Conservation (phyloP, 192 early-diverging fungal genomes). For the Chytriomyces sp. region DNA sequence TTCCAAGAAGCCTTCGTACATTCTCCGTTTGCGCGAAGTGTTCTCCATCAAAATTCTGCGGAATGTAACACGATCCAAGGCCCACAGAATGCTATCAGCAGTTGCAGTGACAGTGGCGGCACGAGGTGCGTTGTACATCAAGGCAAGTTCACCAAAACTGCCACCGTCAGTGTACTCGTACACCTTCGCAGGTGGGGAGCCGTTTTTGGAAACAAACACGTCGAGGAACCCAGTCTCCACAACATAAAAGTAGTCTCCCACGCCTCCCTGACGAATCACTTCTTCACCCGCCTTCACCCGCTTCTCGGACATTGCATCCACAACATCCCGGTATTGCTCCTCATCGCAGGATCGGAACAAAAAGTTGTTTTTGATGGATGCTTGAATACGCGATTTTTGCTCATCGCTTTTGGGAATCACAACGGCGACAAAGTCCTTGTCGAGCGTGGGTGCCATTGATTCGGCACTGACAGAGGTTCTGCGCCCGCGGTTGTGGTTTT, state of each 20-base stretch:
- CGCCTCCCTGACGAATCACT: constrained; percentile 92
- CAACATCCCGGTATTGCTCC: constrained; percentile 91
- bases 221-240: constrained; percentile 95
- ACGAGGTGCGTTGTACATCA: constrained; percentile 99
- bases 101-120: constrained; percentile 95
- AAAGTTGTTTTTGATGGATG: constrained; percentile 87
- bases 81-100: constrained; percentile 87
- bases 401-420: constrained; percentile 87
- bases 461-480: constrained; percentile 95
- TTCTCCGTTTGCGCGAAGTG: constrained; percentile 89
- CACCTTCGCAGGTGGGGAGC: constrained; percentile 71
- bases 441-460: constrained; percentile 89
- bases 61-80: constrained; percentile 97
- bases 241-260: constrained; percentile 98
- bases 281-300: constrained; percentile 67
- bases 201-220: constrained; percentile 78
- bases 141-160: constrained; percentile 96
- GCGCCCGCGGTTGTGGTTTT: constrained; percentile 80
- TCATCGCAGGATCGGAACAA: constrained; percentile 94
- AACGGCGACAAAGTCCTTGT: constrained; percentile 71
- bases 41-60: constrained; percentile 97
- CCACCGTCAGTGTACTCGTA: constrained; percentile 80
- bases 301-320: constrained; percentile 97
- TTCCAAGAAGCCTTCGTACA: constrained; percentile 97
- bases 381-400: constrained; percentile 81